Evolutionary conservation across 371 early-diverging fungal species (phyloP).

Genomic region (Coemansia sp.): DNA sequence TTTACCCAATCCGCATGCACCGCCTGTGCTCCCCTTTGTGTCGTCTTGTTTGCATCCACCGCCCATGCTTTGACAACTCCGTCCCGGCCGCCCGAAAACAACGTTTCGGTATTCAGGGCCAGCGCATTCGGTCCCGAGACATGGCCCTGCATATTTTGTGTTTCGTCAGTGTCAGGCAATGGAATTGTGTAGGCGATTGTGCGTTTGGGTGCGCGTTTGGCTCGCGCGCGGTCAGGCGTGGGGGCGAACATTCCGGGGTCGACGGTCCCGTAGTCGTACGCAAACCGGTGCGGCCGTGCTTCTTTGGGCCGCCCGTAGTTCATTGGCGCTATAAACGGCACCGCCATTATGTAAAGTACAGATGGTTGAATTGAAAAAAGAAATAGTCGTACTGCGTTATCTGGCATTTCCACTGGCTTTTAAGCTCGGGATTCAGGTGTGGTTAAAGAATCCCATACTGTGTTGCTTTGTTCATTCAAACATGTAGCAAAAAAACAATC

Average conservation of each 20-base stretch:
- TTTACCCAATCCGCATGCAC: slow-evolving; percentile 97
- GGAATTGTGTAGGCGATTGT: slow-evolving; percentile 48
- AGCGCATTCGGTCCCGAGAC: slow-evolving; percentile 53
- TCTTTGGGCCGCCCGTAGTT: slow-evolving; percentile 43
- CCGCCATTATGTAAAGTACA: slow-evolving; percentile 25
- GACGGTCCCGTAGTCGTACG: slow-evolving; percentile 50
- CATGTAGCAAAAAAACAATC: neutral
- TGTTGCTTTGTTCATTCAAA: neutral
- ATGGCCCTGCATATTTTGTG: slow-evolving; percentile 31
- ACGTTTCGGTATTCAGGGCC: slow-evolving; percentile 55
- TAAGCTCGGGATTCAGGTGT: neutral
- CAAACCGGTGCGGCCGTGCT: slow-evolving; percentile 49
- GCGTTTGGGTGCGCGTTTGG: slow-evolving; percentile 46
- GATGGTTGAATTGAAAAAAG: neutral
- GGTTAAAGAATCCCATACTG: neutral
- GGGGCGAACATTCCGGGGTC: slow-evolving; percentile 52
- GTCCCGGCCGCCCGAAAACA: slow-evolving; percentile 90
- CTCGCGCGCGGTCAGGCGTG: slow-evolving; percentile 35
- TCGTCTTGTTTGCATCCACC: slow-evolving; percentile 44
- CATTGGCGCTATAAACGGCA: slow-evolving; percentile 47
- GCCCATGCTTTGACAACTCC: slow-evolving; percentile 87
- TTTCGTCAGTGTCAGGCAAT: slow-evolving; percentile 11
- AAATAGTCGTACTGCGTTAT: neutral
- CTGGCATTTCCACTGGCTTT: neutral
- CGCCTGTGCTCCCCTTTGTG: slow-evolving; percentile 55